A percentile compares a stretch with the other conserved stretches of the same genome.
Conservation (phyloP, 106 monocot genomes). For the Dendrobium catenatum region DNA sequence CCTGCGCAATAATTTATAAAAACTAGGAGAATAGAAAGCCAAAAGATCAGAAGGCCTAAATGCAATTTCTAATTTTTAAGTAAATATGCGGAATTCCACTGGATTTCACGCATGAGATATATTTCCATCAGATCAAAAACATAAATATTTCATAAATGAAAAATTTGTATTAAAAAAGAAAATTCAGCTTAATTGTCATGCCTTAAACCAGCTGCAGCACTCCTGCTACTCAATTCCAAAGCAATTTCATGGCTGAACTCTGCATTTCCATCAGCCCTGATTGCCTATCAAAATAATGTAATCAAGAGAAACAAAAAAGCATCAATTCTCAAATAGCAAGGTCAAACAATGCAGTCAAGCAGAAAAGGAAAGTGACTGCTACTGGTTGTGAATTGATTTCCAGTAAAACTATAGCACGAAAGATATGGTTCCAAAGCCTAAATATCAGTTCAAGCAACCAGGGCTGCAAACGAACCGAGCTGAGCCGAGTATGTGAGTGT, state of each 20-base stretch:
- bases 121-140: not conserved
- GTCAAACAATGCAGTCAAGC: not conserved
- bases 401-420: not conserved
- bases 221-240: conserved; percentile 59
- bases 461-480: too few relatives aligned
- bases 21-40: not conserved
- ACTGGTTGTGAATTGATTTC: not conserved
- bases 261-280: conserved; percentile 69
- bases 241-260: conserved; percentile 74
- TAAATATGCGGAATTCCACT: not conserved
- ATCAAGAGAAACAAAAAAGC: not conserved
- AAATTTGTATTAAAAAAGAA: not conserved
- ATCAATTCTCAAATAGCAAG: not conserved
- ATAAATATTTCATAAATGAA: not conserved
- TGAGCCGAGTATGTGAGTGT: too few relatives aligned
- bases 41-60: not conserved
- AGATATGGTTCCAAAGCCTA: not conserved
- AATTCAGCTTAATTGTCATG: conserved; percentile 14
- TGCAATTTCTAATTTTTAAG: not conserved
- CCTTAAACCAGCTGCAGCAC: conserved; percentile 74
- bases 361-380: not conserved
- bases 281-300: conserved; percentile 32
- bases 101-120: not conserved
- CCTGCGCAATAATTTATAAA: too few relatives aligned
- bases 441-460: not conserved